Evolutionary conservation across 2,329 filamentous ascomycete species (phyloP).

Genomic region (Alternaria triticimaculans): DNA sequence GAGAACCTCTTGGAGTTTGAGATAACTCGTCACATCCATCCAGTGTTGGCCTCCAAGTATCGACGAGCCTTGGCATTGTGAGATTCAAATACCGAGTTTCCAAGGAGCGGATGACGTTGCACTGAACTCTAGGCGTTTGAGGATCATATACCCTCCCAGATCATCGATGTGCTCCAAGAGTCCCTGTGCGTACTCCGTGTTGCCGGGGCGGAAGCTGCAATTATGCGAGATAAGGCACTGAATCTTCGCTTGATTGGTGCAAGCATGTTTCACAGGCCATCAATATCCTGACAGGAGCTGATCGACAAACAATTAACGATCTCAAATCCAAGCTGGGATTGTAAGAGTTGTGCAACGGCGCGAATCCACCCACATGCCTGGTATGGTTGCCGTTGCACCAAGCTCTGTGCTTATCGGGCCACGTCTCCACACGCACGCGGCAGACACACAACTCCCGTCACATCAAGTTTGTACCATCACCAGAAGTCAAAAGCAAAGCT

Average conservation of each 20-base stretch:
- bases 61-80: background rate
- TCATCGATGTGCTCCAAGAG: background rate
- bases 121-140: conserved; percentile 1
- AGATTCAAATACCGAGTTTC: background rate
- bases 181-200: background rate
- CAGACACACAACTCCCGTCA: background rate
- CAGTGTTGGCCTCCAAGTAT: background rate
- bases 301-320: conserved; percentile 8
- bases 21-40: background rate
- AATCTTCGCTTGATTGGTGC: conserved; percentile 24
- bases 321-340: background rate
- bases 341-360: background rate
- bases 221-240: conserved; percentile 51
- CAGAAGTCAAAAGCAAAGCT: conserved; percentile 10
- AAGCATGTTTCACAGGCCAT: conserved; percentile 10
- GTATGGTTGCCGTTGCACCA: background rate
- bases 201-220: background rate
- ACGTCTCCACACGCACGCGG: conserved; percentile 5
- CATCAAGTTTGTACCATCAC: background rate
- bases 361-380: background rate
- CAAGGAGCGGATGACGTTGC: conserved; percentile 13
- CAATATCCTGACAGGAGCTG: conserved; percentile 8
- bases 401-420: conserved; percentile 2
- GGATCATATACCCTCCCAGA: background rate
- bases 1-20: background rate